Evolutionary conservation across 208 protist genomes (phyloP).

Genomic region (Leishmania braziliensis): DNA sequence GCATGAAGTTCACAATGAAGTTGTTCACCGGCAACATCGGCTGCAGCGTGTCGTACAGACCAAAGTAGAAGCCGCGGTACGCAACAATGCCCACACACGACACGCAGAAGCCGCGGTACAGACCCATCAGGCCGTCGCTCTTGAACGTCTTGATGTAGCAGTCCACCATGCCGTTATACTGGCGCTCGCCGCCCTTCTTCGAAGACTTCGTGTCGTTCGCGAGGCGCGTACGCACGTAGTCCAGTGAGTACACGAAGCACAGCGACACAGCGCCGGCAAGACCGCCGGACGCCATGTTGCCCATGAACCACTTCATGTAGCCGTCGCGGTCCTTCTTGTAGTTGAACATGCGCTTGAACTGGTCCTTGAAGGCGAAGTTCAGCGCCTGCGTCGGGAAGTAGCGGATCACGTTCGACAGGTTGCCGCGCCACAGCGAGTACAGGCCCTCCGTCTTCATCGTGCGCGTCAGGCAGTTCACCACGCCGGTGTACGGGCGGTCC

Average conservation of each 20-base stretch:
- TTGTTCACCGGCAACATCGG: conserved; percentile 68
- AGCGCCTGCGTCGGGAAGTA: conserved; percentile 99
- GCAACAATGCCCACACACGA: conserved; percentile 95
- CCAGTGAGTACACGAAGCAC: conserved; percentile 97
- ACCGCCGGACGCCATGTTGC: conserved; percentile 96
- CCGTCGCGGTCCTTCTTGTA: conserved; percentile 83
- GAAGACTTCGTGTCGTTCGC: conserved; percentile 91
- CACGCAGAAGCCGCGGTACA: conserved; percentile 97
- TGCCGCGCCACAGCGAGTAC: conserved; percentile 96
- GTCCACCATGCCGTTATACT: conserved; percentile 96
- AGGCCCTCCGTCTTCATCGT: conserved; percentile 94
- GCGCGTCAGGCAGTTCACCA: conserved; percentile 94
- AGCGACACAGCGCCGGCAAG: conserved; percentile 95
- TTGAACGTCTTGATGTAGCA: conserved; percentile 93
- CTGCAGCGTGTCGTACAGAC: conserved; percentile 93
- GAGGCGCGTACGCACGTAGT: conserved; percentile 97
- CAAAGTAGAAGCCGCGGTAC: conserved; percentile 98
- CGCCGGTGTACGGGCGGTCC: conserved; percentile 93
- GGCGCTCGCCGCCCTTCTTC: conserved; percentile 84
- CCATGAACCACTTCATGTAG: conserved; percentile 87
- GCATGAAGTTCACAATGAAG: conserved; percentile 76
- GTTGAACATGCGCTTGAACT: conserved; percentile 95
- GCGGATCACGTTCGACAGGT: conserved; percentile 96
- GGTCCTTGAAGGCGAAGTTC: conserved; percentile 99
- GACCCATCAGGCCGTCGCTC: conserved; percentile 67